Conservation (phyloP, 495 filamentous ascomycete genomes). For the Lophiotrema nucula region DNA sequence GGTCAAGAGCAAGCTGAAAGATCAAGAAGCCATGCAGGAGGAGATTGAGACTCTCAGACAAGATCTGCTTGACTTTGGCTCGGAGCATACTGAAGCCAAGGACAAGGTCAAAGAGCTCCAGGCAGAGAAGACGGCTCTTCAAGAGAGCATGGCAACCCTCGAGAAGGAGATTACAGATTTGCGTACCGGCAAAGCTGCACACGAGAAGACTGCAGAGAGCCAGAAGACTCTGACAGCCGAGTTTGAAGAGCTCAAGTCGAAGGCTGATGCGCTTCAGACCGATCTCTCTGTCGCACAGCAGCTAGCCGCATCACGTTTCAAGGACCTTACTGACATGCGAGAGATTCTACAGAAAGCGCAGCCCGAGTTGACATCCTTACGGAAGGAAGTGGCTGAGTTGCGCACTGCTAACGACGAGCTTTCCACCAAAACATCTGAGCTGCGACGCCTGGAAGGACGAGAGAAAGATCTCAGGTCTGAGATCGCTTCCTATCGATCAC, state of each 20-base stretch:
- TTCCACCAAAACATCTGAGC: constrained; percentile 60
- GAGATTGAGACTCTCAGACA: constrained; percentile 84
- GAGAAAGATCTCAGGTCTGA: constrained; percentile 80
- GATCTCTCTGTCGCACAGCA: constrained; percentile 85
- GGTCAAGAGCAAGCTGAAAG: constrained; percentile 64
- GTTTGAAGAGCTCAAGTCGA: constrained; percentile 71
- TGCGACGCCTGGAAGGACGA: constrained; percentile 71
- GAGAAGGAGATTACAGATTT: constrained; percentile 60
- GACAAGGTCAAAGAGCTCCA: constrained; percentile 68
- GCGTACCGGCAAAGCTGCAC: constrained; percentile 50
- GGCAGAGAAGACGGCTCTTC: constrained; percentile 53
- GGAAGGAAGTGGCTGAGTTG: constrained; percentile 71
- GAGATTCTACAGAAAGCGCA: constrained; percentile 80
- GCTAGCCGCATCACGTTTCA: constrained; percentile 80
- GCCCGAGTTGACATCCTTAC: constrained; percentile 74
- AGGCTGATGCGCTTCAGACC: constrained; percentile 67
- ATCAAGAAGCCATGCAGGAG: constrained; percentile 76
- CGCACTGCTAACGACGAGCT: constrained; percentile 72
- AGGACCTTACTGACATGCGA: constrained; percentile 76
- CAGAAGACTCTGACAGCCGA: constrained; percentile 63
- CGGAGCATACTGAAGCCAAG: constrained; percentile 80
- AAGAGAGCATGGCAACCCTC: constrained; percentile 42
- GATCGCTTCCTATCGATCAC: constrained; percentile 63
- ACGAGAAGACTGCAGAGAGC: constrained; percentile 55
- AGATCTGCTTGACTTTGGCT: constrained; percentile 69